Evolutionary conservation across 2,329 filamentous ascomycete genomes (phyloP).

Genomic region (Exutisphaerella laricina): DNA sequence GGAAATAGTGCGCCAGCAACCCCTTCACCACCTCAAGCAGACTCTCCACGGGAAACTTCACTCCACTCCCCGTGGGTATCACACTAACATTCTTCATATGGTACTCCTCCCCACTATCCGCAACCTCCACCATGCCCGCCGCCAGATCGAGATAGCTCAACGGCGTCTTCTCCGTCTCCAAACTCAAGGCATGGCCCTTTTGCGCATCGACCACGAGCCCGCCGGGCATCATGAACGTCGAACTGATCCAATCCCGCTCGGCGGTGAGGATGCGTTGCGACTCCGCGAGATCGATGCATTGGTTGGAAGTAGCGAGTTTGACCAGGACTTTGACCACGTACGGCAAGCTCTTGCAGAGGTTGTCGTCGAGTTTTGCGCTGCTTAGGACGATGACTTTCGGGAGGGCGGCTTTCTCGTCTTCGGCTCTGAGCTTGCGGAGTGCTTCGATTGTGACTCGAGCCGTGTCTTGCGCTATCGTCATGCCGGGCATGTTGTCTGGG

Average conservation of each 20-base stretch:
- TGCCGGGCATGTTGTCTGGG: conserved; percentile 33
- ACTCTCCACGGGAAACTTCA: neutral
- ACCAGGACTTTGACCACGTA: neutral
- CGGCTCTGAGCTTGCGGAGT: conserved; percentile 34
- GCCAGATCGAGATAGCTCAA: conserved; percentile 43
- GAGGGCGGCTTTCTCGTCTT: conserved; percentile 18
- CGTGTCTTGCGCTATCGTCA: conserved; percentile 32
- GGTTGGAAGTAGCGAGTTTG: conserved; percentile 2
- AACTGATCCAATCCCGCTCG: conserved; percentile 32
- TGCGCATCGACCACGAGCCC: conserved; percentile 35
- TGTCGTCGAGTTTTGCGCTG: conserved; percentile 40
- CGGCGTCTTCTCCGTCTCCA: conserved; percentile 36
- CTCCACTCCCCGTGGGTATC: neutral
- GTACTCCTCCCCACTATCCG: conserved; percentile 9
- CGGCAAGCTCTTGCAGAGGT: conserved; percentile 23
- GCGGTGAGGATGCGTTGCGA: neutral
- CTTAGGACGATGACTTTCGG: conserved; percentile 40
- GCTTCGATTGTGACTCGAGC: conserved; percentile 36
- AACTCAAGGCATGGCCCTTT: conserved; percentile 39
- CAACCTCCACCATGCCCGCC: conserved; percentile 47
- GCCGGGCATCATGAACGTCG: conserved; percentile 42
- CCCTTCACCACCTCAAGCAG: conserved; percentile 1
- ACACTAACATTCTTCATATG: conserved; percentile 2
- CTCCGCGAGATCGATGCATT: neutral
- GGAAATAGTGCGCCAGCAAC: conserved; percentile 1